Conservation (phyloP, 2,329 filamentous ascomycete species). For the Sclerotinia glacialis region DNA sequence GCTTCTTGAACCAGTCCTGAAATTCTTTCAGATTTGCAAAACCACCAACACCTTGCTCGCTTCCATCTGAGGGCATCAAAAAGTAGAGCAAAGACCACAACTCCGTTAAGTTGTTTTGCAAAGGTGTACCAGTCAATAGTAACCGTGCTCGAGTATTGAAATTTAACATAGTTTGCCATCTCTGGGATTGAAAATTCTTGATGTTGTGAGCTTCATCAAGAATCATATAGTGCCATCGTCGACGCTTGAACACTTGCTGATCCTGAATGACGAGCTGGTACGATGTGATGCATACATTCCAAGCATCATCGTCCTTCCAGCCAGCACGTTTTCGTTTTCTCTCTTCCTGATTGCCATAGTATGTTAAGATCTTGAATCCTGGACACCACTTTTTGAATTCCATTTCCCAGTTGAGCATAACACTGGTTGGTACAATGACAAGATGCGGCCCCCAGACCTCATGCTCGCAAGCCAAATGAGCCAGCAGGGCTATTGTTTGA, state of each 20-base stretch:
- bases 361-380: conserved; percentile 95
- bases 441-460: conserved; percentile 94
- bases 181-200: conserved; percentile 97
- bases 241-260: conserved; percentile 86
- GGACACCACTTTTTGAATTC: conserved; percentile 99
- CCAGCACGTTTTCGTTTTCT: conserved; percentile 85
- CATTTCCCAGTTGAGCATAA: conserved; percentile 99
- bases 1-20: conserved; percentile 91
- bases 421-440: conserved; percentile 93
- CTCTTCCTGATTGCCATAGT: conserved; percentile 93
- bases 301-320: conserved; percentile 89
- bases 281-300: conserved; percentile 97
- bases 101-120: conserved; percentile 96
- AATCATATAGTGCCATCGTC: conserved; percentile 96
- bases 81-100: conserved; percentile 97
- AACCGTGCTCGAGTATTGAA: conserved; percentile 89
- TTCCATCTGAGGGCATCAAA: conserved; percentile 79
- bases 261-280: conserved; percentile 96
- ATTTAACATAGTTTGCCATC: conserved; percentile 92
- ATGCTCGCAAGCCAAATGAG: conserved; percentile 86
- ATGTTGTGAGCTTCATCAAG: conserved; percentile 99
- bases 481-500: conserved; percentile 90
- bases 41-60: conserved; percentile 74
- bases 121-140: conserved; percentile 85
- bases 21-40: conserved; percentile 97